phyloP scores from a whole-genome alignment of 371 early-diverging fungal genomes.

The Actinomucor elegans region DNA sequence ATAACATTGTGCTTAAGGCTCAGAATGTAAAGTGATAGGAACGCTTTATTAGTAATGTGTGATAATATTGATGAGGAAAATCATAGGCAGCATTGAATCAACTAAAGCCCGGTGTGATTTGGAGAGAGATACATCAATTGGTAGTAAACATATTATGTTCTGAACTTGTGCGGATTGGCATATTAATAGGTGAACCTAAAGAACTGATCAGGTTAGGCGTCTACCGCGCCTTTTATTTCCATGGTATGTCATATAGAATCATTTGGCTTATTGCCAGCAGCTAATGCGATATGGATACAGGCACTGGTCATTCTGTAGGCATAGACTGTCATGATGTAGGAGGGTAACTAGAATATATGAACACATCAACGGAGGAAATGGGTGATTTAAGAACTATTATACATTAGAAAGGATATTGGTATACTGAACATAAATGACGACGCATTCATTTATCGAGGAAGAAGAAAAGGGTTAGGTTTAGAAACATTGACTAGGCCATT shows the following conservation, averaged over 20 bases:
- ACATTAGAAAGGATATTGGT: background rate
- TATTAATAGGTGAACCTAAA: conserved; percentile 57
- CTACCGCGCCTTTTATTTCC: conserved; percentile 80
- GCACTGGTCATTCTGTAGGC: conserved; percentile 60
- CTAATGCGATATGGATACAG: background rate
- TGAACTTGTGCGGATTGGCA: conserved; percentile 68
- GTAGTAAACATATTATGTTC: conserved; percentile 67
- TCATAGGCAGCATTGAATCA: conserved; percentile 45
- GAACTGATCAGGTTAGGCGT: conserved; percentile 62
- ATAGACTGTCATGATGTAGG: conserved; percentile 84
- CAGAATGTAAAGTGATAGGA: conserved; percentile 56
- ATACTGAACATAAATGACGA: background rate
- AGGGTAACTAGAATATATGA: conserved; percentile 71
- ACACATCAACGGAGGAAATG: too few relatives aligned
- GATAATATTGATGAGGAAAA: too few relatives aligned
- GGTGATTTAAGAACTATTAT: too few relatives aligned
- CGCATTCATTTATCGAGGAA: too few relatives aligned
- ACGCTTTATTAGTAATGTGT: background rate
- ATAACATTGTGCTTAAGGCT: conserved; percentile 81
- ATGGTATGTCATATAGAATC: conserved; percentile 58
- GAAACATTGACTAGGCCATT: conserved; percentile 34
- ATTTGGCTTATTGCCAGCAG: background rate
- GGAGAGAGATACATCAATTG: conserved; percentile 85
- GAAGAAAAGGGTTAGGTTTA: background rate
- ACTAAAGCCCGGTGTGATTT: conserved; percentile 74